These are phyloP conservation scores for Mycena polygramma DNA, from an alignment of 768 basidiomycete species.

Conservation along the genomic window DNA sequence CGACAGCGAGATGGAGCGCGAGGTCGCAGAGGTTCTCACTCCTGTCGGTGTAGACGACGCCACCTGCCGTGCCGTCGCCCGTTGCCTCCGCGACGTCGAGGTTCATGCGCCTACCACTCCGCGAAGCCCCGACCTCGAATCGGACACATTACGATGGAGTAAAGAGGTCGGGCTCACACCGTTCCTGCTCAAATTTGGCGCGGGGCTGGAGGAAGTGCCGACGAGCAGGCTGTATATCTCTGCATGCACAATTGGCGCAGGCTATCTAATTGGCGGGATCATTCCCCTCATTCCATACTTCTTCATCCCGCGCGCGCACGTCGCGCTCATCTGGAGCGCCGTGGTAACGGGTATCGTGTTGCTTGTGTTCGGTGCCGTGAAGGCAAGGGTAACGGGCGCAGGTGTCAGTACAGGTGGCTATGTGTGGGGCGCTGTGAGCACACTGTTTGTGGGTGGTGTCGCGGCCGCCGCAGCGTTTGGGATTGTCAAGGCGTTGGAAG, in stretches of 20 bases:
- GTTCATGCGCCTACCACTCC: slow-evolving; percentile 37
- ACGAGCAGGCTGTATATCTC: slow-evolving; percentile 87
- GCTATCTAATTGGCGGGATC: slow-evolving; percentile 93
- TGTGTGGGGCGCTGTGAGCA: slow-evolving; percentile 89
- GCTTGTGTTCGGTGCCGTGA: slow-evolving; percentile 91
- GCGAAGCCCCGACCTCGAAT: slow-evolving; percentile 58
- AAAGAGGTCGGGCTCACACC: slow-evolving; percentile 89
- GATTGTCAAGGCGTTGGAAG: slow-evolving; percentile 63
- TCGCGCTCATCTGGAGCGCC: slow-evolving; percentile 79
- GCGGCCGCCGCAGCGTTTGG: slow-evolving; percentile 81
- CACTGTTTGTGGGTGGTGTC: slow-evolving; percentile 88
- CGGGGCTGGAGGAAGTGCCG: slow-evolving; percentile 94
- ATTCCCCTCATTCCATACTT: slow-evolving; percentile 96
- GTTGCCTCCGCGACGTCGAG: slow-evolving; percentile 78
- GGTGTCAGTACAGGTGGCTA: slow-evolving; percentile 76
- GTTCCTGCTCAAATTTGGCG: slow-evolving; percentile 95
- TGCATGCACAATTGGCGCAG: slow-evolving; percentile 95
- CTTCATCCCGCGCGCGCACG: slow-evolving; percentile 79
- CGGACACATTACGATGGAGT: slow-evolving; percentile 74
- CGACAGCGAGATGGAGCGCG: slow-evolving; percentile 95
- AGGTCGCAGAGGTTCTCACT: slow-evolving; percentile 89
- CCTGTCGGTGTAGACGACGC: slow-evolving; percentile 91
- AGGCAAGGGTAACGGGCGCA: slow-evolving; percentile 89
- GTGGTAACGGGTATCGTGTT: slow-evolving; percentile 88
- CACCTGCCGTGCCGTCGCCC: slow-evolving; percentile 83